Conservation (phyloP, 2,329 filamentous ascomycete genomes). For the Colletotrichum liaoningense region DNA sequence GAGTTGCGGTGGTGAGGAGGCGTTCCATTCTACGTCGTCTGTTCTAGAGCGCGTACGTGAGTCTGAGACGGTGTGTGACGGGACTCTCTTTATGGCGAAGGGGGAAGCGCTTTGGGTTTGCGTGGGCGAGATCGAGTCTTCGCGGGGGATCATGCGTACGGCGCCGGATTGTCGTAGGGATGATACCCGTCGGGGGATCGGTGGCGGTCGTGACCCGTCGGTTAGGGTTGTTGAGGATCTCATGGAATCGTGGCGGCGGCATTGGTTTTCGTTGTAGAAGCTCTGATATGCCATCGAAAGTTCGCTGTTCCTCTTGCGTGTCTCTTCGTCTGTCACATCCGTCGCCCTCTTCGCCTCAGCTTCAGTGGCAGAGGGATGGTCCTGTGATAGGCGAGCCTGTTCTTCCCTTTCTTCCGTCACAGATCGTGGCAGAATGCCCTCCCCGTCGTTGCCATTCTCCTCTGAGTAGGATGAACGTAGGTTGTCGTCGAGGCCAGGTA, state of each 20-base stretch:
- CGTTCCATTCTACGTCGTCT: not conserved
- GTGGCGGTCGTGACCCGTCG: not conserved
- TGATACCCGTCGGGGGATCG: not conserved
- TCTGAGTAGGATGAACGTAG: not conserved
- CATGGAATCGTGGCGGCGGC: constrained; percentile 4
- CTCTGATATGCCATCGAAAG: not conserved
- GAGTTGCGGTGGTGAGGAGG: not conserved
- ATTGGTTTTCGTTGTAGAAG: constrained; percentile 14
- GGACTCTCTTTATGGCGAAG: not conserved
- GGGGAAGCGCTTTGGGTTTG: not conserved
- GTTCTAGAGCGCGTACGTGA: not conserved
- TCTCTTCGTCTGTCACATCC: not conserved
- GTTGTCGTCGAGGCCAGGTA: not conserved
- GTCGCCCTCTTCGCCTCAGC: too few relatives aligned
- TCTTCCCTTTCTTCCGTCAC: constrained; percentile 21
- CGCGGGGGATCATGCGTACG: not conserved
- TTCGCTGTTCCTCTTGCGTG: not conserved
- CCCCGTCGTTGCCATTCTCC: constrained; percentile 6
- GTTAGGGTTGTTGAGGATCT: constrained; percentile 5
- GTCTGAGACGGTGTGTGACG: constrained; percentile 8
- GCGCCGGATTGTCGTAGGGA: not conserved
- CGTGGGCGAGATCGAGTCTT: not conserved
- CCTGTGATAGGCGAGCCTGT: not conserved
- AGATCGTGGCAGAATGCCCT: constrained; percentile 3
- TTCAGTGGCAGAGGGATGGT: not conserved